These are phyloP conservation scores for Leccinum subfulvum DNA, from an alignment of 1,284 basidiomycete species.

Conservation along the genomic window DNA sequence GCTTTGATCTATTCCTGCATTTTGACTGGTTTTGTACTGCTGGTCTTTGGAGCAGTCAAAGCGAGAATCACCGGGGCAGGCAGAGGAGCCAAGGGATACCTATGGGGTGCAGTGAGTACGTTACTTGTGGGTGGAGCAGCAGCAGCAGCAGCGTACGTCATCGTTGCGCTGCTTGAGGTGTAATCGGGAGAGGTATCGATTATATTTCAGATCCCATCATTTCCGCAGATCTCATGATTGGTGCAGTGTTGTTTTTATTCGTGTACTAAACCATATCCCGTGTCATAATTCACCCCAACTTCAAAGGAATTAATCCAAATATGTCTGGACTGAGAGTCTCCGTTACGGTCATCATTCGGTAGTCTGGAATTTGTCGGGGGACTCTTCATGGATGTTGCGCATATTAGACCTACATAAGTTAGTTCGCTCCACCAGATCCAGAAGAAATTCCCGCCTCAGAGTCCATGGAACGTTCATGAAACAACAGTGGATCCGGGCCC, in stretches of 20 bases:
- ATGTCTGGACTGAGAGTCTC: too few species aligned
- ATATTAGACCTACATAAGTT: neutral
- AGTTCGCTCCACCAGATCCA: neutral
- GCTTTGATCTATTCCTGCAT: conserved; percentile 74
- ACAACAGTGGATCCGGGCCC: too few species aligned
- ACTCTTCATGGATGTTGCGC: too few species aligned
- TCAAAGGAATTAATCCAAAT: conserved; percentile 1
- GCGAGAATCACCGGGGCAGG: conserved; percentile 86
- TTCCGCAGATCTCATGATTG: conserved; percentile 3
- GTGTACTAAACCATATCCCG: conserved; percentile 2
- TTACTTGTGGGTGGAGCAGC: conserved; percentile 88
- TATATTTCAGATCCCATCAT: neutral
- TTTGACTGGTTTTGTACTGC: conserved; percentile 80
- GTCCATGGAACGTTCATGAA: neutral
- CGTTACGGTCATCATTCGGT: conserved; percentile 9
- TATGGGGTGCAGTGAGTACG: conserved; percentile 90
- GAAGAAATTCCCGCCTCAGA: neutral
- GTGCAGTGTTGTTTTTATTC: neutral
- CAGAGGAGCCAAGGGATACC: conserved; percentile 50
- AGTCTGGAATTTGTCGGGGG: conserved; percentile 7
- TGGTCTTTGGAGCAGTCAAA: conserved; percentile 89
- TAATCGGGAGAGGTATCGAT: conserved; percentile 1
- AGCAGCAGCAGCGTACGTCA: conserved; percentile 84
- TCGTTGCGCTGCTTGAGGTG: conserved; percentile 75
- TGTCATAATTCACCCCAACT: conserved; percentile 5